Evolutionary conservation across 169 alveolate species (phyloP), one percentile per base, ranked within the genome.

Genomic region (Blepharisma undulans): DNA sequence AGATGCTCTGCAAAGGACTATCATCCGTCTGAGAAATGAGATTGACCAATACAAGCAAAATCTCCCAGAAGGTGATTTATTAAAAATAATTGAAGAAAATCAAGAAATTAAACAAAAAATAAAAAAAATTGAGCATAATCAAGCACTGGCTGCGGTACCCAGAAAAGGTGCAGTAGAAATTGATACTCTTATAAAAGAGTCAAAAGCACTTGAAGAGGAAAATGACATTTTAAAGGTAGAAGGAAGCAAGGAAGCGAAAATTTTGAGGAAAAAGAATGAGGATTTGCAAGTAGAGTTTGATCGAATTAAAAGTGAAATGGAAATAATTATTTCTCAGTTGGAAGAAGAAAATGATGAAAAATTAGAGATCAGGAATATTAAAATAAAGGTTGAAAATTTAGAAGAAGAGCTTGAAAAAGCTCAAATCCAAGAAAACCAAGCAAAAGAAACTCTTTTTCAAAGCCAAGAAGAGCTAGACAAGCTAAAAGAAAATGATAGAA

Each of bases 111-210:
- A 88, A 36, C 87, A 88, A 76, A n/a, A 25, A 12, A 0, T 88
- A 8, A 71, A 29, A 74, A 88, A 66, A 22, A 12, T 27, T 0
- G 87, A 88, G 25, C 92, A 88, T 14, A 61, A 32, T 25, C 72
- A 66, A 34, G 34, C 87, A 4, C 16, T 74, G 16, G 25, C 34
- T 22, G 29, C 91, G 6, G 71, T 21, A 61, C 91, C 88, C 2
- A 60, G 84, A 66, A 86, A 72, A 66, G 84, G 85, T 18, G 85
- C 88, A 10, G 82, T 48, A 3, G 91, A 86, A 66, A 86, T 86
- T 30, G 91, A 88, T 18, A 76, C 7, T 66, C 18, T 88, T 8
- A 76, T 76, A 6, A 88, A 76, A 22, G 87, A 88, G 27, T 18
- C 8, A 19, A 76, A 88, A 25, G n/a, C n/a, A n/a, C 87, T 88